phyloP scores from a whole-genome alignment of 345 rosid species.

The Pistacia atlantica region DNA sequence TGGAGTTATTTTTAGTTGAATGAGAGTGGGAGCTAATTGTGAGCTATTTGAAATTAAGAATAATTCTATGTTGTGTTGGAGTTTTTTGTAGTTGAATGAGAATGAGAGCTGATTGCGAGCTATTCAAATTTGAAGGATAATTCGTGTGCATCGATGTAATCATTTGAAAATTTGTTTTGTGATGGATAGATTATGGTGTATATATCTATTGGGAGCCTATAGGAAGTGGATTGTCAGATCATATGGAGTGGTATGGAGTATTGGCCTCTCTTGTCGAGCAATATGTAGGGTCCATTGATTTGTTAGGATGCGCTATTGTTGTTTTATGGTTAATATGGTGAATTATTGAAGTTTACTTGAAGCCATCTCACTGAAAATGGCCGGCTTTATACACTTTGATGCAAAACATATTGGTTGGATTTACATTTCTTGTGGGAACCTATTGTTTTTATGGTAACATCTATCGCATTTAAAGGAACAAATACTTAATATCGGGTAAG shows the following conservation, averaged over 20 bases:
- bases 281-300: constrained; percentile 30
- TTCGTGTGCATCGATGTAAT: not conserved
- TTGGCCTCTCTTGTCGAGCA: constrained; percentile 12
- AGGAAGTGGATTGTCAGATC: constrained; percentile 24
- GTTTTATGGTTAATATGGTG: constrained; percentile 17
- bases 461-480: not conserved
- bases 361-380: constrained; percentile 2
- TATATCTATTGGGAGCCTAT: constrained; percentile 19
- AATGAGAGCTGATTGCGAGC: constrained; percentile 2
- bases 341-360: constrained; percentile 11
- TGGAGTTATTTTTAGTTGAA: constrained; percentile 11
- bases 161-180: constrained; percentile 11
- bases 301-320: constrained; percentile 21
- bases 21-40: constrained; percentile 9
- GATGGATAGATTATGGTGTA: constrained; percentile 26
- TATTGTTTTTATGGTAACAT: constrained; percentile 23
- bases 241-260: constrained; percentile 13
- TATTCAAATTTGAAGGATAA: not conserved
- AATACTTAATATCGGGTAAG: not conserved
- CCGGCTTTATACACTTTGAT: constrained; percentile 6
- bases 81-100: constrained; percentile 14
- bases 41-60: not conserved
- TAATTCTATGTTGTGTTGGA: not conserved
- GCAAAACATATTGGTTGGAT: constrained; percentile 15
- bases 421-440: constrained; percentile 8